Evolutionary conservation across 208 protist species (phyloP).

Genomic region (Leishmania major): DNA sequence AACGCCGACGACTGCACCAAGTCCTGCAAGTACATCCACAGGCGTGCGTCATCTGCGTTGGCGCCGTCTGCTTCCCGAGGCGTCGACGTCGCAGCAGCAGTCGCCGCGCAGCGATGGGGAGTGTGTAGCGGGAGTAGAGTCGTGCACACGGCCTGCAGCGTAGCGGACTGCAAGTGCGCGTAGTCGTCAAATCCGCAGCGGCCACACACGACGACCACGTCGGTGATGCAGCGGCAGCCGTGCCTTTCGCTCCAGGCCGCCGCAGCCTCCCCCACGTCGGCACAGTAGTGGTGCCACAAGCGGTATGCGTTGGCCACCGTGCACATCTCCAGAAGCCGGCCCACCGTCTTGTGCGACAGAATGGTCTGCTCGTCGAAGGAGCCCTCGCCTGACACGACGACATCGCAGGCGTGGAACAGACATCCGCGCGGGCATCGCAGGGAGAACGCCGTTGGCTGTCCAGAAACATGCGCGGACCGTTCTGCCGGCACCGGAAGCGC

Average conservation of each 20-base stretch:
- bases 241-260: not conserved
- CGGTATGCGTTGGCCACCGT: conserved; percentile 62
- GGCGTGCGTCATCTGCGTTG: conserved; percentile 1
- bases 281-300: conserved; percentile 15
- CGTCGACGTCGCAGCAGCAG: not conserved
- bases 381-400: conserved; percentile 73
- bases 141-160: conserved; percentile 17
- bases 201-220: conserved; percentile 43
- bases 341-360: conserved; percentile 70
- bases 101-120: not conserved
- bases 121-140: conserved; percentile 7
- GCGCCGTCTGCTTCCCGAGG: not conserved
- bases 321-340: conserved; percentile 68
- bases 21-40: conserved; percentile 5
- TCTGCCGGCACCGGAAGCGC: not conserved
- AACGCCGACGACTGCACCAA: conserved; percentile 2
- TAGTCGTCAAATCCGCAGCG: conserved; percentile 34
- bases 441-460: not conserved
- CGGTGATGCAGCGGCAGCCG: conserved; percentile 20
- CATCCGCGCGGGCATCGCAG: conserved; percentile 16
- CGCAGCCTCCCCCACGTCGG: not conserved
- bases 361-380: conserved; percentile 81
- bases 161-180: conserved; percentile 14
- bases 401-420: conserved; percentile 39
- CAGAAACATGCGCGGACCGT: not conserved